Percentiles rank a stretch among this genome's conserved stretches.
Evolutionary conservation across 805 yeast species (phyloP).

Genomic region (Maudiozyma saulgeensis): DNA sequence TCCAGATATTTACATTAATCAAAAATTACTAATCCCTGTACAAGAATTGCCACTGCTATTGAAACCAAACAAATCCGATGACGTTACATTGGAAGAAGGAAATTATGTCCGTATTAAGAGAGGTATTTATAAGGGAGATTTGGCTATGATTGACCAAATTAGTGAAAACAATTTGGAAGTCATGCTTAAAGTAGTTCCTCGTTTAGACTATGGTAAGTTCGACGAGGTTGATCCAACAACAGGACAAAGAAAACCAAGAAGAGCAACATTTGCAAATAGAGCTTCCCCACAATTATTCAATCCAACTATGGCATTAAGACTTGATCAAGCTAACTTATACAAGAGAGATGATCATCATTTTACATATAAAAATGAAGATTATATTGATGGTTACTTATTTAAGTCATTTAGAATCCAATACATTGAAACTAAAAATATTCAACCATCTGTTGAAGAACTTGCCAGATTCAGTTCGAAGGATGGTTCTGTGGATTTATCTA

Average conservation of each 20-base stretch:
- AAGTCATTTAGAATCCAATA: conserved; percentile 80
- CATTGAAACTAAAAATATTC: conserved; percentile 70
- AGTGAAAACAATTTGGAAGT: conserved; percentile 94
- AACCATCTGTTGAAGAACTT: conserved; percentile 82
- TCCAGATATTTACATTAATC: conserved; percentile 68
- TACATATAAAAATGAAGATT: conserved; percentile 79
- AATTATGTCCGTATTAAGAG: conserved; percentile 83
- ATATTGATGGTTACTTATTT: conserved; percentile 75
- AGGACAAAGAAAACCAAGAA: conserved; percentile 40
- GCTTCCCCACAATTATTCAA: conserved; percentile 83
- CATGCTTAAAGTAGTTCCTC: conserved; percentile 84
- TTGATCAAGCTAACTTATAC: conserved; percentile 65
- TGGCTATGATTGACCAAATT: conserved; percentile 86
- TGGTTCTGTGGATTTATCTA: conserved; percentile 80
- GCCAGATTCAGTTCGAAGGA: conserved; percentile 72
- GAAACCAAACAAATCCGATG: conserved; percentile 81
- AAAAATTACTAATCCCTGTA: conserved; percentile 83
- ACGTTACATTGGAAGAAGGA: conserved; percentile 83
- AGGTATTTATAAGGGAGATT: conserved; percentile 86
- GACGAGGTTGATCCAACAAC: conserved; percentile 43
- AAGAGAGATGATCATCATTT: conserved; percentile 58
- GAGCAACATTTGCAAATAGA: conserved; percentile 51
- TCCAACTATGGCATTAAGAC: conserved; percentile 78
- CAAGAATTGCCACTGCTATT: conserved; percentile 89
- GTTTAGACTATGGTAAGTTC: conserved; percentile 79